Conservation (phyloP, 345 rosid species). For the Firmiana major region DNA sequence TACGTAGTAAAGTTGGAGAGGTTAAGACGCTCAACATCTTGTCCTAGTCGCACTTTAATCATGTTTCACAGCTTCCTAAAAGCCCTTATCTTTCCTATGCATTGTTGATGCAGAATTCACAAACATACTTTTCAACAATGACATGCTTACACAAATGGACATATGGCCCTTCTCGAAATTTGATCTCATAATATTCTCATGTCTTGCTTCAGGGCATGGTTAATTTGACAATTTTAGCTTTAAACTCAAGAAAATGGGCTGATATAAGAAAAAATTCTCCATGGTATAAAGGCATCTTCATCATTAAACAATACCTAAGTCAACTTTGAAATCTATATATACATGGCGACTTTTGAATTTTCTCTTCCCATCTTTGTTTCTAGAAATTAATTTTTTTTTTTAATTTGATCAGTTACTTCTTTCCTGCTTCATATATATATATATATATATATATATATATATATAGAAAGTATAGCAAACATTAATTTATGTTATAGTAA, state of each 20-base stretch:
- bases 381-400: background rate
- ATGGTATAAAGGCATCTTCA: background rate
- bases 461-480: background rate
- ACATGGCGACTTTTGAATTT: background rate
- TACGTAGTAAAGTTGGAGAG: constrained; percentile 27
- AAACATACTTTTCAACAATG: background rate
- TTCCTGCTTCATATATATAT: background rate
- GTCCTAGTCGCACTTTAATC: background rate
- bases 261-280: background rate
- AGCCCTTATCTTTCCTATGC: background rate
- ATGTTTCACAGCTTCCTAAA: background rate
- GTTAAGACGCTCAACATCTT: background rate
- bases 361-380: background rate
- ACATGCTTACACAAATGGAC: background rate
- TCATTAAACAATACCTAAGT: constrained; percentile 1
- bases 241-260: constrained; percentile 4
- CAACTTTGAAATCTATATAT: constrained; percentile 5
- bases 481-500: background rate
- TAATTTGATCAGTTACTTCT: background rate
- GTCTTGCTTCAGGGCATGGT: background rate
- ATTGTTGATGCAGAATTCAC: no score
- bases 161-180: background rate
- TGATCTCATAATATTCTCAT: background rate
- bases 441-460: background rate
- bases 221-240: constrained; percentile 10